These are phyloP conservation scores for Kodamaea fungicola DNA, from an alignment of 1,139 yeast species.

Conservation along the genomic window DNA sequence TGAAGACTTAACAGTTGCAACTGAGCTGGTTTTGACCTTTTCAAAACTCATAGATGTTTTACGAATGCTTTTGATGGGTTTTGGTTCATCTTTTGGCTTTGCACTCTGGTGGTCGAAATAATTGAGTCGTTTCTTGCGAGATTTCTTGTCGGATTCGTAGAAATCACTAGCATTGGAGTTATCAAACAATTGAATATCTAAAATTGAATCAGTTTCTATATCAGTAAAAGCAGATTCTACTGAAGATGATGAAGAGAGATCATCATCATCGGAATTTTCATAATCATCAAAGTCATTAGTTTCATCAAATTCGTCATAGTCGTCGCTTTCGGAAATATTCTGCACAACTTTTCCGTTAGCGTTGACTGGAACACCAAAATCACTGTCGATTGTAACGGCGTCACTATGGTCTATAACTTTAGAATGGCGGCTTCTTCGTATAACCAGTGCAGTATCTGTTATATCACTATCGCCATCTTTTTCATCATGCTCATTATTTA, in stretches of 20 bases:
- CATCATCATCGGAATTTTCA: conserved; percentile 12
- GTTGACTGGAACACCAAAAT: conserved; percentile 29
- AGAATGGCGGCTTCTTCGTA: conserved; percentile 2
- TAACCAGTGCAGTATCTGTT: conserved; percentile 8
- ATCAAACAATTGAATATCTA: conserved; percentile 28
- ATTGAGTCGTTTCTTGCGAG: conserved; percentile 15
- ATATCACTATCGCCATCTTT: conserved; percentile 13
- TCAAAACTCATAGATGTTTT: conserved; percentile 20
- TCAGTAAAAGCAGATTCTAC: conserved; percentile 46
- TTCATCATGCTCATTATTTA: conserved; percentile 5
- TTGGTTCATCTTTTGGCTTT: neutral
- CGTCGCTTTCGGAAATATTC: conserved; percentile 6
- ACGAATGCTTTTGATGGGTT: conserved; percentile 1
- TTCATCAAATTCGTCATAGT: conserved; percentile 8
- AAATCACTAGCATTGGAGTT: conserved; percentile 9
- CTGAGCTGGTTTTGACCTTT: conserved; percentile 15
- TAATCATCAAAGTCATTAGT: conserved; percentile 8
- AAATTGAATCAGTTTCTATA: conserved; percentile 38
- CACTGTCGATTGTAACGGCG: conserved; percentile 30
- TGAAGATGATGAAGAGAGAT: conserved; percentile 22
- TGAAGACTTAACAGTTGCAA: conserved; percentile 1
- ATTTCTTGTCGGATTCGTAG: conserved; percentile 14
- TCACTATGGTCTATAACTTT: conserved; percentile 13
- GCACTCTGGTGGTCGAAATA: conserved; percentile 16
- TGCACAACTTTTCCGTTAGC: conserved; percentile 17